Evolutionary conservation across 139 green algal species (phyloP).

Genomic region (Asterochloris erici): DNA sequence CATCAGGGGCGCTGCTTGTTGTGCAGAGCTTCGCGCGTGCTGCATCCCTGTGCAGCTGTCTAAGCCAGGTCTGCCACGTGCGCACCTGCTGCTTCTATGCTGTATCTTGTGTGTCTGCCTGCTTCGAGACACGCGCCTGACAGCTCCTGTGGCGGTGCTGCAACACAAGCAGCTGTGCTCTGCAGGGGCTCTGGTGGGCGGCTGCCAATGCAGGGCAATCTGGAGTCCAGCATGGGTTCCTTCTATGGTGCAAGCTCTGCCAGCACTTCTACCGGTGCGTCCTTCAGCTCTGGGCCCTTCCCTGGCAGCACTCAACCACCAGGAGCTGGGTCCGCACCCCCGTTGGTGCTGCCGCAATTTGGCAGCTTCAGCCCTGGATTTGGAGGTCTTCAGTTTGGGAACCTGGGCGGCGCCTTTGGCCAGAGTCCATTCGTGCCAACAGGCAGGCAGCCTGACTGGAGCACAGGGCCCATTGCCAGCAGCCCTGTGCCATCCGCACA

Average conservation of each 20-base stretch:
- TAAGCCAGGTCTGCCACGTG: too few species aligned
- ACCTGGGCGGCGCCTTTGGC: slow-evolving; percentile 13
- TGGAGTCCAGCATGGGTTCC: slow-evolving; percentile 13
- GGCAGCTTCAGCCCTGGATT: slow-evolving; percentile 9
- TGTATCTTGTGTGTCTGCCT: too few species aligned
- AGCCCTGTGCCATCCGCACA: not conserved
- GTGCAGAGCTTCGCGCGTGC: too few species aligned
- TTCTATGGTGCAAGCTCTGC: slow-evolving; percentile 10
- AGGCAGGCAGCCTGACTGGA: slow-evolving; percentile 24
- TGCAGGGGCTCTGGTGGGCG: too few species aligned
- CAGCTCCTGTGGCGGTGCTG: too few species aligned
- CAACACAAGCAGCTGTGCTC: too few species aligned
- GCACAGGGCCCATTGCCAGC: slow-evolving; percentile 21
- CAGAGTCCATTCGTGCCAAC: slow-evolving; percentile 25
- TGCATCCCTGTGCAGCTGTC: too few species aligned
- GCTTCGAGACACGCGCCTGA: too few species aligned
- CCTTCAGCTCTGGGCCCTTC: not conserved
- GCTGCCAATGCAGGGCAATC: slow-evolving; percentile 6
- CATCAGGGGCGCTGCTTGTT: too few species aligned
- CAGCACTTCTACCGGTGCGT: not conserved
- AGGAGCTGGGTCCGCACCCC: not conserved
- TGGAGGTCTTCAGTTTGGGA: slow-evolving; percentile 18
- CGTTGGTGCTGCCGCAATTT: slow-evolving; percentile 18
- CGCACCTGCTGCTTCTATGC: too few species aligned
- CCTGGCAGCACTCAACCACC: not conserved